phyloP scores from a whole-genome alignment of 139 green algal species.

The Trebouxia sp. region DNA sequence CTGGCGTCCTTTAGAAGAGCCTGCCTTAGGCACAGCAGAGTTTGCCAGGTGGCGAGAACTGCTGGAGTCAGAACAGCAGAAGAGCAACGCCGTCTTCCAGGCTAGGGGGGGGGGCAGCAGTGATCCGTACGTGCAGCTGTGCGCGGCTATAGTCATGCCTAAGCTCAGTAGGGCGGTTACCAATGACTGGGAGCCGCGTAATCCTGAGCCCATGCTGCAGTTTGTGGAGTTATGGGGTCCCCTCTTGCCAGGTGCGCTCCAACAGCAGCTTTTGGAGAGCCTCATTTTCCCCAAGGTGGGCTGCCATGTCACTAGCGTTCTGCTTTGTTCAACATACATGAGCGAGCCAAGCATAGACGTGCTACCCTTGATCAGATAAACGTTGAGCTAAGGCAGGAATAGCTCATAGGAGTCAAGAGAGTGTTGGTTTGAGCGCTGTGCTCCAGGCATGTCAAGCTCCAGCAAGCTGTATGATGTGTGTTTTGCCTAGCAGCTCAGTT shows the following conservation, averaged over 20 bases:
- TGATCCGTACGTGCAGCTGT: conserved; percentile 76
- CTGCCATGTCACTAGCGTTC: neutral
- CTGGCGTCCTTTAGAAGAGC: conserved; percentile 69
- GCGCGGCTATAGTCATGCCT: conserved; percentile 83
- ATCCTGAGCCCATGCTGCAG: conserved; percentile 80
- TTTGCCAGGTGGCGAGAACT: conserved; percentile 68
- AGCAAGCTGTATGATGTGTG: too few species aligned
- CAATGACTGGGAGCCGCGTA: conserved; percentile 74
- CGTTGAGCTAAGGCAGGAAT: too few species aligned
- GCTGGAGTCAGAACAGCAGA: conserved; percentile 55
- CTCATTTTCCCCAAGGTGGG: conserved; percentile 77
- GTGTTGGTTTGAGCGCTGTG: too few species aligned
- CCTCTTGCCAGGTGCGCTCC: conserved; percentile 52
- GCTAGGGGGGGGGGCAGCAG: conserved; percentile 20
- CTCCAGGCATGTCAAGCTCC: too few species aligned
- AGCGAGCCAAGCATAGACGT: too few species aligned
- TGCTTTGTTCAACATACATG: too few species aligned
- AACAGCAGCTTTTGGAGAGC: conserved; percentile 69
- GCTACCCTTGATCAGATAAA: too few species aligned
- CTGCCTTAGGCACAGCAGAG: conserved; percentile 40
- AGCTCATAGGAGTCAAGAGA: too few species aligned
- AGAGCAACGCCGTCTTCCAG: conserved; percentile 37
- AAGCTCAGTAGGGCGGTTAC: conserved; percentile 67
- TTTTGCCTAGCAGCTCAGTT: too few species aligned
- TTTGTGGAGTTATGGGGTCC: conserved; percentile 85